Conservation (phyloP, 192 early-diverging fungal species). For the Coemansia sp. region DNA sequence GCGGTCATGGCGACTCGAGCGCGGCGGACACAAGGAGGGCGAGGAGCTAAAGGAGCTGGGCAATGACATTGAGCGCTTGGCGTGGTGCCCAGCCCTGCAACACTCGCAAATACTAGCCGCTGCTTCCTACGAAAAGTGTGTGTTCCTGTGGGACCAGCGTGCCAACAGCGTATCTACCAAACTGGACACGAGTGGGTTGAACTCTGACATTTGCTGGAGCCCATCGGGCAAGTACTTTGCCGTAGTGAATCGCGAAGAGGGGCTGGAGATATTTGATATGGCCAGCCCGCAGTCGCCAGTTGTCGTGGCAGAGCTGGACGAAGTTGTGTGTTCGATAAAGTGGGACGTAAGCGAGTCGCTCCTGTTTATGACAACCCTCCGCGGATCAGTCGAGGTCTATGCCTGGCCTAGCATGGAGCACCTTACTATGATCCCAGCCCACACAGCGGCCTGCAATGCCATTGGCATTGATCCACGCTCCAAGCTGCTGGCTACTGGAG, state of each 20-base stretch:
- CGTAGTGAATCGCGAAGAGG: conserved; percentile 32
- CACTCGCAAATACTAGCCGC: conserved; percentile 30
- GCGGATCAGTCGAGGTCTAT: conserved; percentile 41
- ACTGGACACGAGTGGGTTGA: conserved; percentile 20
- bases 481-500: conserved; percentile 35
- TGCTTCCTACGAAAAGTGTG: conserved; percentile 34
- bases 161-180: not conserved
- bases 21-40: conserved; percentile 55
- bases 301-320: conserved; percentile 26
- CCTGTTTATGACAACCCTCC: conserved; percentile 39
- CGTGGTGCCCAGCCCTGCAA: conserved; percentile 34
- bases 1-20: conserved; percentile 44
- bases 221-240: conserved; percentile 38
- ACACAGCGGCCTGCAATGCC: conserved; percentile 41
- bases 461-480: conserved; percentile 34
- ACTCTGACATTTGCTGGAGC: conserved; percentile 45
- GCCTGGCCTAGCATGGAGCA: conserved; percentile 48
- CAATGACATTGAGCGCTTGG: conserved; percentile 34
- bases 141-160: conserved; percentile 48
- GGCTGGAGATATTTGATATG: conserved; percentile 40
- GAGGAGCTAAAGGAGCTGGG: conserved; percentile 40
- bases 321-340: conserved; percentile 17
- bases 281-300: conserved; percentile 18
- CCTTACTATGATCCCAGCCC: conserved; percentile 29
- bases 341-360: conserved; percentile 33